Percentiles rank a stretch among this genome's conserved stretches.
phyloP scores from a whole-genome alignment of 768 basidiomycete species.

The Tulasnella sp. region DNA sequence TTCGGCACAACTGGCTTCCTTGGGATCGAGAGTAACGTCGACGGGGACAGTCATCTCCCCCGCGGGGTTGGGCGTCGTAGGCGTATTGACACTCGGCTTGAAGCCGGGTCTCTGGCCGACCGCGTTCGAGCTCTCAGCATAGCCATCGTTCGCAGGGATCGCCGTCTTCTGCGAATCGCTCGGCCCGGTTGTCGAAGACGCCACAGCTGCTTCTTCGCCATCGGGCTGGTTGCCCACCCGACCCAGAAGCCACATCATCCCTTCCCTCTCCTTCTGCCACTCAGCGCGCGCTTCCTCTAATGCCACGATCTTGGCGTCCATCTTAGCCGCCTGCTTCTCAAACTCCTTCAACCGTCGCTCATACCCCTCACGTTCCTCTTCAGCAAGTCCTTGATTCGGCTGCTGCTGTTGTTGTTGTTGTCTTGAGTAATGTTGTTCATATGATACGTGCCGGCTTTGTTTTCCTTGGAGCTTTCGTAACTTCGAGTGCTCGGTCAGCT shows the following conservation, averaged over 20 bases:
- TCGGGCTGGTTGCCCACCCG: not conserved
- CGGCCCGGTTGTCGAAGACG: not conserved
- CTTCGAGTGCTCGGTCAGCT: no score
- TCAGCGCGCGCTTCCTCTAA: slow-evolving; percentile 4
- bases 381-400: not conserved
- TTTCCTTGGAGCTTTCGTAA: no score
- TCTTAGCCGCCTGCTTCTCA: slow-evolving; percentile 9
- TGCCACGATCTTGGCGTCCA: slow-evolving; percentile 5
- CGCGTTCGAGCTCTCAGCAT: not conserved
- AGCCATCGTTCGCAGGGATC: not conserved
- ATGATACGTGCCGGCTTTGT: no score
- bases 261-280: slow-evolving; percentile 15
- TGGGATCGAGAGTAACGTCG: not conserved
- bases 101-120: not conserved
- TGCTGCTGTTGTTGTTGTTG: no score
- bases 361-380: slow-evolving; percentile 5
- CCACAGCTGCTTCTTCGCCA: not conserved
- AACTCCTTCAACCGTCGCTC: not conserved
- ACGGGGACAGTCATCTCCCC: not conserved
- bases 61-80: not conserved
- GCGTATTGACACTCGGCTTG: not conserved
- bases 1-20: not conserved
- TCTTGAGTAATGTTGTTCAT: not conserved
- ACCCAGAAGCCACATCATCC: slow-evolving; percentile 5
- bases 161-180: slow-evolving; percentile 1